phyloP scores from a whole-genome alignment of 352 stramenopile genomes.

The Phytophthora citrophthora region DNA sequence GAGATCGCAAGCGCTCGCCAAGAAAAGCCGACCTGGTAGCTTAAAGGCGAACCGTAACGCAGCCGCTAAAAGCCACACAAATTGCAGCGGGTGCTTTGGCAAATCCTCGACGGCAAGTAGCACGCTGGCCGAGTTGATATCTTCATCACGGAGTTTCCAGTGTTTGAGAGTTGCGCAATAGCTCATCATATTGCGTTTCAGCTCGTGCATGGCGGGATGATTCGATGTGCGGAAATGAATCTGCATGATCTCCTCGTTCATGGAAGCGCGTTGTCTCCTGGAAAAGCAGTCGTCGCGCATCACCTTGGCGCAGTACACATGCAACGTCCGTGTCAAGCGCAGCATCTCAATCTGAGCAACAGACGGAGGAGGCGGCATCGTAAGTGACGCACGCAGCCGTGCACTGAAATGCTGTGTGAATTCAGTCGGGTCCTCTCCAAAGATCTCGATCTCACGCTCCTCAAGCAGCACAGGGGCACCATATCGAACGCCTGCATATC shows the following conservation, averaged over 20 bases:
- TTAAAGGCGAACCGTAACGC: slow-evolving; percentile 48
- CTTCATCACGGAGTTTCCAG: slow-evolving; percentile 72
- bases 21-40: slow-evolving; percentile 47
- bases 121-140: slow-evolving; percentile 67
- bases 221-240: slow-evolving; percentile 79
- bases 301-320: slow-evolving; percentile 75
- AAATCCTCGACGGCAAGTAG: slow-evolving; percentile 44
- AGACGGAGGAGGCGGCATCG: slow-evolving; percentile 60
- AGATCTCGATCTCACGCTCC: slow-evolving; percentile 61
- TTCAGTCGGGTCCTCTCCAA: slow-evolving; percentile 65
- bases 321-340: slow-evolving; percentile 65
- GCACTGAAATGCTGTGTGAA: slow-evolving; percentile 71
- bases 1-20: slow-evolving; percentile 58
- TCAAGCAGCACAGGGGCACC: slow-evolving; percentile 70
- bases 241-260: slow-evolving; percentile 84
- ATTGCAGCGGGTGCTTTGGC: slow-evolving; percentile 50
- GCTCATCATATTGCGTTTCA: slow-evolving; percentile 70
- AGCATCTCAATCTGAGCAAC: slow-evolving; percentile 74
- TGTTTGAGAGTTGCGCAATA: slow-evolving; percentile 67
- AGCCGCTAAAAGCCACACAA: slow-evolving; percentile 53
- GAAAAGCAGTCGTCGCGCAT: slow-evolving; percentile 77
- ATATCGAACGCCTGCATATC: slow-evolving; percentile 67
- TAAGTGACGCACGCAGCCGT: slow-evolving; percentile 57
- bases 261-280: slow-evolving; percentile 70
- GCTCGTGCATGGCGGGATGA: slow-evolving; percentile 70